Evolutionary conservation across 768 basidiomycete species (phyloP), one percentile per base, ranked within the genome.

Genomic region (Coprinopsis marcescibilis): DNA sequence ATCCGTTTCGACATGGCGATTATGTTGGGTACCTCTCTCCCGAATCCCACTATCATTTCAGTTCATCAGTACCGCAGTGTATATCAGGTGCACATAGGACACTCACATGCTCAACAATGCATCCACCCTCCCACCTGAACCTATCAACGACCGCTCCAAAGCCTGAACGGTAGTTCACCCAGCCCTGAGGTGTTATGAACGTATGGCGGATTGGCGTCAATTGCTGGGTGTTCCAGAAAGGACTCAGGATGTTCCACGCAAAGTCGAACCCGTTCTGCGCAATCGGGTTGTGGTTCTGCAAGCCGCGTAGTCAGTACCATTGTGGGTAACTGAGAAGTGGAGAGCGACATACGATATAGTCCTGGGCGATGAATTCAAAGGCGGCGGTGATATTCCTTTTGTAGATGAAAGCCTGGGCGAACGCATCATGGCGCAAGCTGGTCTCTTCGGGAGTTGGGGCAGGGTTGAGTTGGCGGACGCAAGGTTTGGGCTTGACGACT

Each of bases 331-430:
- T 7, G 17, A 7, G 13, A 13, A 33, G 14, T 11, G 21, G 34
- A 21, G 23, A 35, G 15, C 6, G 14, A 23, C 46, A 38, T 20
- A 47, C 46, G 27, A 47, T 47, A 20, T 47, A 47, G 27, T 47
- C 46, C 37, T 47, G 46, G 19, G 32, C 35, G 14, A 47, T 47
- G 38, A 39, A 47, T 29, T 47, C 46, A 21, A 47, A 47, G 36
- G 46, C 46, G 19, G 46, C 46, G 25, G 46, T 47, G 20, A 47
- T 47, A 29, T 47, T 47, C 17, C 46, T 21, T 38, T 40, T 47
- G 46, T 47, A 47, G 46, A 47, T 47, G 46, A 47, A 47, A 19
- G 46, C 36, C 38, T 47, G 37, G 13, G 46, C 46, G 46, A 47
- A 47, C 3, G 21, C 37, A 29, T 38, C 46, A 19, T 47, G 46